Percentiles rank a stretch among this genome's conserved stretches.
These are phyloP conservation scores for Magnolia officinalis DNA, from an alignment of 164 flowering plant species.

Conservation along the genomic window DNA sequence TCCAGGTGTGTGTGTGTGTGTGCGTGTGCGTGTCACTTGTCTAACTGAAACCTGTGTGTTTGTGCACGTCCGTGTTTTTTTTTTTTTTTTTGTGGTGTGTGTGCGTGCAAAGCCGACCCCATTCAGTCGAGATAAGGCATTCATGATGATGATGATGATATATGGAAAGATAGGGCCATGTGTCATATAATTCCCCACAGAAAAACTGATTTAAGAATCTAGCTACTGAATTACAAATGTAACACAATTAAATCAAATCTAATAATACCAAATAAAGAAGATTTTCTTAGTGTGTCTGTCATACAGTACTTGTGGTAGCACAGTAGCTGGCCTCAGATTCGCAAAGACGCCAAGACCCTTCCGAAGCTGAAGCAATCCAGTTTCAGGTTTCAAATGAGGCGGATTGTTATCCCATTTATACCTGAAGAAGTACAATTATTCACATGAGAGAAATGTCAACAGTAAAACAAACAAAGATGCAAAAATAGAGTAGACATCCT, in stretches of 20 bases:
- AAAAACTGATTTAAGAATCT: not conserved
- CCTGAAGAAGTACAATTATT: constrained; percentile 28
- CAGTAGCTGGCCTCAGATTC: constrained; percentile 91
- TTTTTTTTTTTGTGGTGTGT: no score
- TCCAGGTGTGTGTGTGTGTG: no score
- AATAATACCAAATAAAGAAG: not conserved
- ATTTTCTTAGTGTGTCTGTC: not conserved
- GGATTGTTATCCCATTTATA: constrained; percentile 94
- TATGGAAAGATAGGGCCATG: not conserved
- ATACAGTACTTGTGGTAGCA: constrained; percentile 71
- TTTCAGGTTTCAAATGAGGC: constrained; percentile 93
- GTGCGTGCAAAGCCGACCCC: no score
- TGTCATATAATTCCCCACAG: not conserved
- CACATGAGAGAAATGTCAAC: not conserved
- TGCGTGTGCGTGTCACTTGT: no score
- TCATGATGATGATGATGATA: not conserved
- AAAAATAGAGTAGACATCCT: no score
- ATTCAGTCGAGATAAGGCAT: not conserved
- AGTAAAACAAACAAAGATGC: not conserved
- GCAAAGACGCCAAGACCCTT: constrained; percentile 92
- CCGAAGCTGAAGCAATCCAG: constrained; percentile 90
- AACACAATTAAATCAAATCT: not conserved
- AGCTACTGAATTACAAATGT: not conserved
- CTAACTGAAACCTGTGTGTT: no score
- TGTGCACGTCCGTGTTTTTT: no score